These are phyloP conservation scores for Heterobasidion parviporum DNA, from an alignment of 1,284 basidiomycete species.

Conservation along the genomic window DNA sequence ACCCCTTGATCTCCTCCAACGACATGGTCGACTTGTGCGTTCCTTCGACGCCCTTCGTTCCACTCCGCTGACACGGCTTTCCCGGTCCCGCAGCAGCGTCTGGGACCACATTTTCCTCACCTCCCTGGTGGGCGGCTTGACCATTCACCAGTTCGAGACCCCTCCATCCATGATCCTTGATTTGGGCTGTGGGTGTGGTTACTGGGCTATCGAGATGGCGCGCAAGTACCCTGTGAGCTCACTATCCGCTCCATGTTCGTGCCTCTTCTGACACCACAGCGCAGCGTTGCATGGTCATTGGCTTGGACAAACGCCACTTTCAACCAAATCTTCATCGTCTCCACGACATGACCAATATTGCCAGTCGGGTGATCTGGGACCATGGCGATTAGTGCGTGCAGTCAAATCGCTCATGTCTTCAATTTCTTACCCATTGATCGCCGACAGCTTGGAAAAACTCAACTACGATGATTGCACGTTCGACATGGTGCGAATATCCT, in stretches of 20 bases:
- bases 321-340: conserved; percentile 46
- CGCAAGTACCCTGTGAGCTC: conserved; percentile 50
- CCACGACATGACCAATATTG: conserved; percentile 28
- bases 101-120: conserved; percentile 61
- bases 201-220: conserved; percentile 63
- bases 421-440: background rate
- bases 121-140: conserved; percentile 36
- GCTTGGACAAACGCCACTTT: conserved; percentile 46
- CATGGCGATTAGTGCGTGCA: conserved; percentile 37
- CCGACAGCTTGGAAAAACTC: conserved; percentile 1
- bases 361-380: conserved; percentile 51
- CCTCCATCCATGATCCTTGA: conserved; percentile 54
- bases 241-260: background rate
- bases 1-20: conserved; percentile 7
- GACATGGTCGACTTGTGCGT: conserved; percentile 7
- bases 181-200: conserved; percentile 76
- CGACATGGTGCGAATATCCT: conserved; percentile 10
- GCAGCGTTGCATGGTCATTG: conserved; percentile 47
- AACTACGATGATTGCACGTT: conserved; percentile 5
- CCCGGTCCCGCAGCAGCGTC: conserved; percentile 40
- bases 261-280: background rate
- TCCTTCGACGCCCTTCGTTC: background rate
- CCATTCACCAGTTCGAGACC: conserved; percentile 42
- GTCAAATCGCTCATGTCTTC: background rate
- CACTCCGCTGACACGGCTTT: background rate